Evolutionary conservation across 2,329 filamentous ascomycete genomes (phyloP).

Genomic region (Thielaviopsis punctulata): DNA sequence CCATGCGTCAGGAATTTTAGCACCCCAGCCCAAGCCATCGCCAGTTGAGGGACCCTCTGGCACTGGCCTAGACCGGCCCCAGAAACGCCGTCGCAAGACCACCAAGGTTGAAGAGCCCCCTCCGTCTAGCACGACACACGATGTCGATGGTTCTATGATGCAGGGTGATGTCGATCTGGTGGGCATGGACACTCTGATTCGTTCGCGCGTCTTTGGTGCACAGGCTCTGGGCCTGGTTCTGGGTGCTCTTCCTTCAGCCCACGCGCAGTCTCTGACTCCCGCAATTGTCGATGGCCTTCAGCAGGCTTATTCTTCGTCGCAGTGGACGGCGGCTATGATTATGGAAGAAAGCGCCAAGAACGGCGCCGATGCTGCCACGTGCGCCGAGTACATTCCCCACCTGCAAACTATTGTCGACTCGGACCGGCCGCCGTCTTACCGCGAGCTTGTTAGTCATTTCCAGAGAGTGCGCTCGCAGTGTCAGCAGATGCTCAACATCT

Average conservation of each 20-base stretch:
- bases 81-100: slow-evolving; percentile 66
- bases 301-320: slow-evolving; percentile 67
- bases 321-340: slow-evolving; percentile 66
- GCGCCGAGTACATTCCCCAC: slow-evolving; percentile 39
- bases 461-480: slow-evolving; percentile 85
- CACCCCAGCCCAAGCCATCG: slow-evolving; percentile 23
- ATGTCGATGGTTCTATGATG: slow-evolving; percentile 96
- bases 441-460: slow-evolving; percentile 77
- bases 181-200: slow-evolving; percentile 70
- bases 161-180: slow-evolving; percentile 92
- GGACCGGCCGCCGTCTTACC: slow-evolving; percentile 67
- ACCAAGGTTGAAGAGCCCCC: slow-evolving; percentile 61
- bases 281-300: slow-evolving; percentile 47
- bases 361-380: slow-evolving; percentile 27
- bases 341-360: slow-evolving; percentile 75
- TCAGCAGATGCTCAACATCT: slow-evolving; percentile 74
- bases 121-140: slow-evolving; percentile 53
- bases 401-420: slow-evolving; percentile 64
- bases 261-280: slow-evolving; percentile 29
- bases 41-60: slow-evolving; percentile 20
- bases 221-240: slow-evolving; percentile 75
- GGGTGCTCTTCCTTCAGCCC: slow-evolving; percentile 54
- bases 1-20: slow-evolving; percentile 25
- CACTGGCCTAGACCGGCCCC: slow-evolving; percentile 41
- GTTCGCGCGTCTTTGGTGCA: slow-evolving; percentile 76